Evolutionary conservation across 306 rosid species (phyloP), one percentile per base, ranked within the genome.

Genomic region (Erythrophleum fordii): DNA sequence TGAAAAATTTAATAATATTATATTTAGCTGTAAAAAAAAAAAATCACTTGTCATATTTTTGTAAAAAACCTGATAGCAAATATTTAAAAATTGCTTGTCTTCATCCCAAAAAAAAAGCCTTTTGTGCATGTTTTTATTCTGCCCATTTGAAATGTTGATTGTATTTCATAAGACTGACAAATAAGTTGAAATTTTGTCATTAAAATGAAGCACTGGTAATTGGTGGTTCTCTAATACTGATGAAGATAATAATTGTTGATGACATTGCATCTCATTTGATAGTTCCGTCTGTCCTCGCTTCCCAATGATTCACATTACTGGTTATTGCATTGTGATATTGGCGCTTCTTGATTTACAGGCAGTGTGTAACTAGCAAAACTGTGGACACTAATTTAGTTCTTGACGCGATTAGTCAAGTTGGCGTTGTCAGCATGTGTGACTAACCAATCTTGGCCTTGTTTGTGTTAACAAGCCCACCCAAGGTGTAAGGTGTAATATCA

Each of bases 291-390:
- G 42, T 80, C 78, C 58, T 59, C 52, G 55, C 53, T 80, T 87
- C 26, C 55, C 11, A 46, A 11, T 73, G 13, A 3, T n/a, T 76
- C 72, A 56, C 51, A 26, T 65, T 45, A 20, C 59, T 34, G 44
- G 20, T 70, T 35, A 45, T 60, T 56, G 74, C 55, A 4, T 62
- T 78, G 41, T 86, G 80, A 84, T 69, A 3, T 76, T 39, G 59
- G 58, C 82, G 34, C 65, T 84, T 71, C 35, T 76, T 87, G 62
- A 17, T 80, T 84, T 85, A 64, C 91, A 93, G 97, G 91, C 90
- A 48, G 91, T 87, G 22, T 44, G 96, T 55, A 87, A 89, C 83
- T 88, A 85, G 82, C 84, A 60, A 84, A 52, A 86, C 35, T 42
- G 84, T 69, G 80, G 76, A 10, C 53, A 29, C 74, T 45, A 16